Percentiles rank a stretch among this genome's conserved stretches.
Conservation (phyloP, 352 stramenopile genomes). For the Blastocystis sp. region DNA sequence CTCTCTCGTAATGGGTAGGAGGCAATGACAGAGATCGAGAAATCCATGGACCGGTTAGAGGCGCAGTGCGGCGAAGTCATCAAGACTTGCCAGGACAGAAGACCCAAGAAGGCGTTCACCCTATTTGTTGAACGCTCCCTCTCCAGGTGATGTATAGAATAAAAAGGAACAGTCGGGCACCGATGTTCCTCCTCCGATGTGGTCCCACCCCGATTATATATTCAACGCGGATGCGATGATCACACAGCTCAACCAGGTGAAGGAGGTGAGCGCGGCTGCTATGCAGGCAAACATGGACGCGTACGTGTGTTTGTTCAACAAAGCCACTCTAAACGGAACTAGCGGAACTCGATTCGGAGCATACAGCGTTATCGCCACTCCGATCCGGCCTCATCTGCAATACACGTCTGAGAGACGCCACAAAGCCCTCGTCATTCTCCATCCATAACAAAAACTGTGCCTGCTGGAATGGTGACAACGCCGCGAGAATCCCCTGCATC, state of each 20-base stretch:
- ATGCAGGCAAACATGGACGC: conserved; percentile 10
- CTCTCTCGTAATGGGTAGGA: conserved; percentile 1
- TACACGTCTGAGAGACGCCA: conserved; percentile 4
- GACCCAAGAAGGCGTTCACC: conserved; percentile 52
- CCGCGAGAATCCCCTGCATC: conserved; percentile 70
- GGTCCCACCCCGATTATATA: conserved; percentile 58
- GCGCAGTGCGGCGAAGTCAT: conserved; percentile 24
- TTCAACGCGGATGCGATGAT: conserved; percentile 65
- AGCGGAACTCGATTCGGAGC: conserved; percentile 11
- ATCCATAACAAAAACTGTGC: conserved; percentile 72
- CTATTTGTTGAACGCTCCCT: neutral
- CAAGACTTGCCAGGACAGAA: conserved; percentile 47
- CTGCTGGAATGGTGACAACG: conserved; percentile 69
- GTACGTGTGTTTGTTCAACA: conserved; percentile 20
- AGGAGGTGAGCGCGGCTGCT: conserved; percentile 35
- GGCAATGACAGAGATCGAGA: conserved; percentile 21
- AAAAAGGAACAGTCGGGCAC: conserved; percentile 59
- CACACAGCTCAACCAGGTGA: conserved; percentile 52
- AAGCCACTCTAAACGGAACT: neutral
- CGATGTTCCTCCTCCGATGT: conserved; percentile 51
- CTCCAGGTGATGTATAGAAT: conserved; percentile 17
- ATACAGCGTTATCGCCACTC: neutral
- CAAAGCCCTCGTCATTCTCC: conserved; percentile 28
- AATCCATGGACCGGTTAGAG: conserved; percentile 22
- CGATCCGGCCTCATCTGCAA: conserved; percentile 37